Conservation (phyloP, 192 early-diverging fungal species). For the Coemansia sp. region DNA sequence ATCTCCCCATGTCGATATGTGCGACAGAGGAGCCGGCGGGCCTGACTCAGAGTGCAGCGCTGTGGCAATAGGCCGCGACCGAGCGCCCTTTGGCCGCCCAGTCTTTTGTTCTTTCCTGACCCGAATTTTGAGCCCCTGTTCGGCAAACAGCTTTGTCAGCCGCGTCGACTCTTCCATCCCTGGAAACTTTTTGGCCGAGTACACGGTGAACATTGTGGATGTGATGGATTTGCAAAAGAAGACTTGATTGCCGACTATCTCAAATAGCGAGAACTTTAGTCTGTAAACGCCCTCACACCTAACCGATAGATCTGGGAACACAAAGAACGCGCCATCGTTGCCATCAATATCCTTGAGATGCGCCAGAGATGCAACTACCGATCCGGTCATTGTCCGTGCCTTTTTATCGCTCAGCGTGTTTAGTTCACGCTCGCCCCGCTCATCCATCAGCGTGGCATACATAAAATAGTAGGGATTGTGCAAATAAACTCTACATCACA, state of each 20-base stretch:
- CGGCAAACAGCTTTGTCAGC: conserved; percentile 88
- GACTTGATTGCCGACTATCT: conserved; percentile 84
- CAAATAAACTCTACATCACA: conserved; percentile 38
- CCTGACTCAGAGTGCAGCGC: conserved; percentile 18
- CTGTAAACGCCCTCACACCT: conserved; percentile 88
- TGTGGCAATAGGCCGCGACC: conserved; percentile 45
- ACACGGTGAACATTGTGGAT: conserved; percentile 84
- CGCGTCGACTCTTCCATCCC: conserved; percentile 95
- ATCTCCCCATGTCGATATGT: conserved; percentile 25
- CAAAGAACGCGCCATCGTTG: conserved; percentile 91
- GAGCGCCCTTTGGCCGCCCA: conserved; percentile 40
- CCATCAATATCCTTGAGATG: conserved; percentile 86
- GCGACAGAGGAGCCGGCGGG: conserved; percentile 7
- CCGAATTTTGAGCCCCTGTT: conserved; percentile 93
- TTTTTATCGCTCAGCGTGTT: conserved; percentile 88
- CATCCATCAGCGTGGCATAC: conserved; percentile 88
- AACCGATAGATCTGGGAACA: conserved; percentile 95
- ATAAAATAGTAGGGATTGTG: conserved; percentile 96
- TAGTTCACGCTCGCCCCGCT: conserved; percentile 79
- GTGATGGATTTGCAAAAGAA: conserved; percentile 86
- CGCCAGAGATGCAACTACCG: conserved; percentile 89
- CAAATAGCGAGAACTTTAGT: conserved; percentile 86
- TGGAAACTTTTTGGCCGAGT: conserved; percentile 94
- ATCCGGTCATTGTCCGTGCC: conserved; percentile 88
- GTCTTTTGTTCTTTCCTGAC: conserved; percentile 81